A percentile compares a stretch with the other conserved stretches of the same genome.
These are phyloP conservation scores for Capsicum baccatum DNA, from an alignment of 257 asterid genomes.

Conservation along the genomic window DNA sequence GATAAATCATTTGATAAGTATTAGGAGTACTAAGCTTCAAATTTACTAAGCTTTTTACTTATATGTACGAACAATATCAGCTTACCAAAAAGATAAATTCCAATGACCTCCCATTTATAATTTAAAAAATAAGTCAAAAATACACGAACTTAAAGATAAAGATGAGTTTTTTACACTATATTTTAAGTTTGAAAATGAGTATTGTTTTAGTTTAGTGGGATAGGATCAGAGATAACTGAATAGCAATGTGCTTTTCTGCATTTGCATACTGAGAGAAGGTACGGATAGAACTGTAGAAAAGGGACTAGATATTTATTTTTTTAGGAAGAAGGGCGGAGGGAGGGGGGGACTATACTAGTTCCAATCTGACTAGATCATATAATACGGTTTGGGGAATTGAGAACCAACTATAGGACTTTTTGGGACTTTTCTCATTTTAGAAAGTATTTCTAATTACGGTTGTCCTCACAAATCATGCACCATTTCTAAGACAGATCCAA, in stretches of 20 bases:
- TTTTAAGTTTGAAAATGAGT: background rate
- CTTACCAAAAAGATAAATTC: too few species aligned
- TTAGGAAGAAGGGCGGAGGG: background rate
- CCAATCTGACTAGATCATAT: background rate
- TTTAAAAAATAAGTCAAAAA: too few species aligned
- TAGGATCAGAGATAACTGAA: slow-evolving; percentile 42
- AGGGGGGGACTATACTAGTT: background rate
- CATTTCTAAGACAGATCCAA: too few species aligned
- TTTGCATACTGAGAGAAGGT: slow-evolving; percentile 44
- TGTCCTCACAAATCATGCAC: background rate
- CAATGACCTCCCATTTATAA: too few species aligned
- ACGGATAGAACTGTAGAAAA: background rate
- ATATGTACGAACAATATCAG: too few species aligned
- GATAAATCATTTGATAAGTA: too few species aligned
- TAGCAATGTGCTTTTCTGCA: slow-evolving; percentile 52
- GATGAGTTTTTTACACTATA: too few species aligned
- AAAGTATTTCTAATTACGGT: background rate
- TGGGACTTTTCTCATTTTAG: background rate
- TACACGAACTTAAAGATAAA: too few species aligned
- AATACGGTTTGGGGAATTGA: background rate
- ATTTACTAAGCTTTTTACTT: too few species aligned
- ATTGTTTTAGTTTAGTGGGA: slow-evolving; percentile 32
- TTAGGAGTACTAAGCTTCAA: too few species aligned
- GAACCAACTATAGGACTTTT: background rate
- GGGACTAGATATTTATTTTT: background rate